Evolutionary conservation across 192 early-diverging fungal genomes (phyloP).

Genomic region (Coemansia sp.): DNA sequence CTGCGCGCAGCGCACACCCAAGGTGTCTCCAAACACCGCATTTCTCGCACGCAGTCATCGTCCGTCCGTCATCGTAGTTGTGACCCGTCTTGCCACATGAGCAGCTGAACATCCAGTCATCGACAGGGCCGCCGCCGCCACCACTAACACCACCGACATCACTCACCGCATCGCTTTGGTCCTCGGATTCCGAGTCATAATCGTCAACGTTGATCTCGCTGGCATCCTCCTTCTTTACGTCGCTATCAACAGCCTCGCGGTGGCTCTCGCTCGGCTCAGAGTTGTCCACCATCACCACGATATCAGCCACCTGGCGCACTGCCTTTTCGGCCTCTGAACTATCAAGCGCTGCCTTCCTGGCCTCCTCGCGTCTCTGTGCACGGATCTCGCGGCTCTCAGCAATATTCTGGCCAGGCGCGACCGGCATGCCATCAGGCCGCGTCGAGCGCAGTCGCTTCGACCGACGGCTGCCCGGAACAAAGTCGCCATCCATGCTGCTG

Average conservation of each 20-base stretch:
- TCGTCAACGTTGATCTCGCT: not conserved
- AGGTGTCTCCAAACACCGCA: conserved; percentile 36
- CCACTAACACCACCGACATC: not conserved
- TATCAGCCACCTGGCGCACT: conserved; percentile 6
- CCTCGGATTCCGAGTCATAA: not conserved
- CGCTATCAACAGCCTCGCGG: not conserved
- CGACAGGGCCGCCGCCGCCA: not conserved
- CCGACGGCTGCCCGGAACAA: conserved; percentile 4
- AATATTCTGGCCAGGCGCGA: not conserved
- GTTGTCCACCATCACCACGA: not conserved
- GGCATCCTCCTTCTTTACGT: not conserved
- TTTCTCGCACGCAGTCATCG: conserved; percentile 41
- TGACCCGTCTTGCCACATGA: conserved; percentile 28
- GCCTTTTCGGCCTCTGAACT: not conserved
- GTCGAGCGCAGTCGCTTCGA: conserved; percentile 17
- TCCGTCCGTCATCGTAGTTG: conserved; percentile 43
- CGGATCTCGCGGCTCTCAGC: conserved; percentile 11
- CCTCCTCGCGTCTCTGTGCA: conserved; percentile 20
- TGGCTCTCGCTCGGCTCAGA: not conserved
- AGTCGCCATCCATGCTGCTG: conserved; percentile 8
- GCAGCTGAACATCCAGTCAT: conserved; percentile 44
- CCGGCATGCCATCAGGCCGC: not conserved
- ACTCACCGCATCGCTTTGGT: not conserved
- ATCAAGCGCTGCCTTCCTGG: conserved; percentile 8
- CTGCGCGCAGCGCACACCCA: conserved; percentile 34